Conservation (phyloP, 805 yeast species). For the Teunomyces panamensis region DNA sequence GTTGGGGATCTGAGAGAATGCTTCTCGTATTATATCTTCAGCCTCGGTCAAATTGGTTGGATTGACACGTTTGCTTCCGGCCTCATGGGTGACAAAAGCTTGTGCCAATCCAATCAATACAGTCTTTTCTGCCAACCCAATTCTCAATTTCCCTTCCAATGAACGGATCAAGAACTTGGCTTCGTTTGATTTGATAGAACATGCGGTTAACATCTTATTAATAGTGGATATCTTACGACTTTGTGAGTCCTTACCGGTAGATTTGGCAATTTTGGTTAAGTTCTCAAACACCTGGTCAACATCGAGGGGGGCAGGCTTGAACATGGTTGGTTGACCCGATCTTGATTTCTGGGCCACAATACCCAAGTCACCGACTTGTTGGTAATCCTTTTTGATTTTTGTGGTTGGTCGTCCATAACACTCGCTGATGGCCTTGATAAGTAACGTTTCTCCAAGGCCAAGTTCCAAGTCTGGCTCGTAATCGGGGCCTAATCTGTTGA, state of each 20-base stretch:
- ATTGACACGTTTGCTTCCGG: constrained; percentile 18
- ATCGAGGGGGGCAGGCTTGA: constrained; percentile 80
- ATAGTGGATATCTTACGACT: constrained; percentile 72
- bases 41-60: constrained; percentile 56
- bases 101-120: constrained; percentile 82
- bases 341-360: constrained; percentile 82
- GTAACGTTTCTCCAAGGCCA: constrained; percentile 87
- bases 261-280: constrained; percentile 71
- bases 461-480: constrained; percentile 87
- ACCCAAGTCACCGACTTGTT: constrained; percentile 86
- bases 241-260: constrained; percentile 82
- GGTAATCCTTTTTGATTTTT: constrained; percentile 71
- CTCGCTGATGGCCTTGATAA: constrained; percentile 85
- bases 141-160: constrained; percentile 87
- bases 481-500: constrained; percentile 91
- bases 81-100: constrained; percentile 68
- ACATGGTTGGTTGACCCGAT: constrained; percentile 86
- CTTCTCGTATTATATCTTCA: constrained; percentile 78
- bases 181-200: constrained; percentile 65
- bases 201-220: constrained; percentile 79
- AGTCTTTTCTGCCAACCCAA: constrained; percentile 92
- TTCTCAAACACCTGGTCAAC: constrained; percentile 70
- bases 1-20: constrained; percentile 87
- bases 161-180: constrained; percentile 90
- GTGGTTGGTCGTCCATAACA: constrained; percentile 79